Percentiles rank a stretch among this genome's conserved stretches.
Conservation (phyloP, 1,284 basidiomycete genomes). For the Moesziomyces aphidis region DNA sequence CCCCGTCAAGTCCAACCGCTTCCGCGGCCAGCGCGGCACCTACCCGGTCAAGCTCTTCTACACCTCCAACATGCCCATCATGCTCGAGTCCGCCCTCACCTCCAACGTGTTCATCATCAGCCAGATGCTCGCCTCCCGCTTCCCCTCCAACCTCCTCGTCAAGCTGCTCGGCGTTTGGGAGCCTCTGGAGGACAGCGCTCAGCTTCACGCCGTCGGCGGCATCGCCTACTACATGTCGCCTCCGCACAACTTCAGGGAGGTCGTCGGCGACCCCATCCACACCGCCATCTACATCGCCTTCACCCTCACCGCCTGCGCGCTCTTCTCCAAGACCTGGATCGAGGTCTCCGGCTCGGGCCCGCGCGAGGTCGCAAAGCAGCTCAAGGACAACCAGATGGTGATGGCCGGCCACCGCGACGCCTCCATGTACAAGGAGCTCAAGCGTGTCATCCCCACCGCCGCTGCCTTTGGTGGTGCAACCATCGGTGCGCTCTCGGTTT, state of each 20-base stretch:
- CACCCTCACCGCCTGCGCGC: conserved; percentile 91
- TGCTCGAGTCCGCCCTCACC: conserved; percentile 94
- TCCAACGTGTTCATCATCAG: conserved; percentile 95
- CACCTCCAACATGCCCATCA: conserved; percentile 99
- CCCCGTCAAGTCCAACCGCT: conserved; percentile 95
- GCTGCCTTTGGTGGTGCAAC: conserved; percentile 97
- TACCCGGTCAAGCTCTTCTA: conserved; percentile 99
- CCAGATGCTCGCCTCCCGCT: conserved; percentile 89
- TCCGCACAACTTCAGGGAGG: conserved; percentile 88
- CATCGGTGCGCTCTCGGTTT: conserved; percentile 90
- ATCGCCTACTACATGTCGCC: conserved; percentile 98
- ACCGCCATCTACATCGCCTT: conserved; percentile 90
- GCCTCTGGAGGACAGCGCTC: conserved; percentile 91
- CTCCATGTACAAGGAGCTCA: conserved; percentile 98
- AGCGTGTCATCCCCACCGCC: conserved; percentile 95
- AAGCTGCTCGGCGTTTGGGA: conserved; percentile 95
- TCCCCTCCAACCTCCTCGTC: conserved; percentile 91
- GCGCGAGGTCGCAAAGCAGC: conserved; percentile 94
- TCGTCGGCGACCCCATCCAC: conserved; percentile 91
- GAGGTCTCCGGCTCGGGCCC: conserved; percentile 96
- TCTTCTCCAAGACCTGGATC: conserved; percentile 99
- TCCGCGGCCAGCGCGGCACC: conserved; percentile 91
- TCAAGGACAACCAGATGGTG: conserved; percentile 99
- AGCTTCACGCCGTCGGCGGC: conserved; percentile 90
- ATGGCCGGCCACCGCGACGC: conserved; percentile 98